Conservation (phyloP, 2,329 filamentous ascomycete genomes). For the Fusarium tuaranense region DNA sequence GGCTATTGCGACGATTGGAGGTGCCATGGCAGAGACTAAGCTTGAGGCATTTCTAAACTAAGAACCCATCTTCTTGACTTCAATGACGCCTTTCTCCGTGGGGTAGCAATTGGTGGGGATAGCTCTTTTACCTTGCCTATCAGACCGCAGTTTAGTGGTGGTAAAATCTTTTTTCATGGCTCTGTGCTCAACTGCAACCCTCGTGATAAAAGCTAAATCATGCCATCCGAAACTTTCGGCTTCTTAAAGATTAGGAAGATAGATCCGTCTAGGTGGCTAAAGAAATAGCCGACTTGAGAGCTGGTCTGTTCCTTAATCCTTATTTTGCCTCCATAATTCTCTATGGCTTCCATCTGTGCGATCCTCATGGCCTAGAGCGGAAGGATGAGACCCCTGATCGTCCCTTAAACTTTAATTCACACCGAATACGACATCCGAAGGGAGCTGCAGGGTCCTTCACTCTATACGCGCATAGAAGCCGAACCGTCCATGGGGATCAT, state of each 20-base stretch:
- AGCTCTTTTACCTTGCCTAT: neutral
- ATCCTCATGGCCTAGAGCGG: neutral
- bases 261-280: neutral
- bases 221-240: neutral
- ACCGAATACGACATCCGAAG: neutral
- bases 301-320: neutral
- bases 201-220: neutral
- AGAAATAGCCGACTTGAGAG: neutral
- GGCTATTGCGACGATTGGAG: neutral
- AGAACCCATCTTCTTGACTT: neutral
- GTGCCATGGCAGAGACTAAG: neutral
- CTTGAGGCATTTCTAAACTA: neutral
- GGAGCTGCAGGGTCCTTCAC: neutral
- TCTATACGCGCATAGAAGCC: slow-evolving; percentile 49
- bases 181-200: neutral
- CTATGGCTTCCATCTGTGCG: neutral
- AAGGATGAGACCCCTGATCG: neutral
- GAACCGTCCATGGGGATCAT: slow-evolving; percentile 59
- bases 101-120: neutral
- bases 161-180: neutral
- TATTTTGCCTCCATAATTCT: neutral
- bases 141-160: neutral
- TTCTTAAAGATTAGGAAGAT: neutral
- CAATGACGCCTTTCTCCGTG: neutral
- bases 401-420: neutral